Conservation (phyloP, 352 stramenopile species). For the Pelagophyceae sp. region DNA sequence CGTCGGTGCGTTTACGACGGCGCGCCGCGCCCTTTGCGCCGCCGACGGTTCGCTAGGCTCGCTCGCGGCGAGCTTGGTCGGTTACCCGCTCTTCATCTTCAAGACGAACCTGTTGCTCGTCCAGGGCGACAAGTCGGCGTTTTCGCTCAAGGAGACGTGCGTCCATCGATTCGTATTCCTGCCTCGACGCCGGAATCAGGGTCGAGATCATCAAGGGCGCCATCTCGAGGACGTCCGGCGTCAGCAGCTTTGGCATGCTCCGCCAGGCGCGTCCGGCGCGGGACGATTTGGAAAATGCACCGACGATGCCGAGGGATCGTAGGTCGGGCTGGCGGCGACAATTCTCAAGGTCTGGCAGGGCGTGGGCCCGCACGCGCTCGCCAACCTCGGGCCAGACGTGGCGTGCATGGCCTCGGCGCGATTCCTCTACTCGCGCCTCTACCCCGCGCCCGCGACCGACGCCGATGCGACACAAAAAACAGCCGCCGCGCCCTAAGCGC, state of each 20-base stretch:
- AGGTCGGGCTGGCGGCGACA: not conserved
- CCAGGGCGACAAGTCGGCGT: not conserved
- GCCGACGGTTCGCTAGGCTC: too few species aligned
- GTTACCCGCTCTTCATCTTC: conserved; percentile 18
- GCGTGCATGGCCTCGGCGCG: conserved; percentile 5
- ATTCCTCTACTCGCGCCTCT: not conserved
- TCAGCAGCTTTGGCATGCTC: not conserved
- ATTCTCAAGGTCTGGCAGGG: not conserved
- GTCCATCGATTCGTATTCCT: too few species aligned
- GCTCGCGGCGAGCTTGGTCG: conserved; percentile 3
- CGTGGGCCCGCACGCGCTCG: not conserved
- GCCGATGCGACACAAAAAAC: too few species aligned
- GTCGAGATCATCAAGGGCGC: not conserved
- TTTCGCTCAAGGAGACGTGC: not conserved
- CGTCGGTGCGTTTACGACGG: too few species aligned
- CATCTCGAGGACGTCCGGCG: not conserved
- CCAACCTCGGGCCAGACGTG: conserved; percentile 15
- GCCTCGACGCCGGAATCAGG: not conserved
- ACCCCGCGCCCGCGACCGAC: too few species aligned
- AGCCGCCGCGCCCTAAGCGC: too few species aligned
- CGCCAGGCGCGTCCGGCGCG: not conserved
- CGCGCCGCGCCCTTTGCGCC: too few species aligned
- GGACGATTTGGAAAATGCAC: too few species aligned
- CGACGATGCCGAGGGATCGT: too few species aligned
- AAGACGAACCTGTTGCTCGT: conserved; percentile 10